These are phyloP conservation scores for Basipetospora sp. DNA, from an alignment of 2,329 filamentous ascomycete genomes.

Conservation along the genomic window DNA sequence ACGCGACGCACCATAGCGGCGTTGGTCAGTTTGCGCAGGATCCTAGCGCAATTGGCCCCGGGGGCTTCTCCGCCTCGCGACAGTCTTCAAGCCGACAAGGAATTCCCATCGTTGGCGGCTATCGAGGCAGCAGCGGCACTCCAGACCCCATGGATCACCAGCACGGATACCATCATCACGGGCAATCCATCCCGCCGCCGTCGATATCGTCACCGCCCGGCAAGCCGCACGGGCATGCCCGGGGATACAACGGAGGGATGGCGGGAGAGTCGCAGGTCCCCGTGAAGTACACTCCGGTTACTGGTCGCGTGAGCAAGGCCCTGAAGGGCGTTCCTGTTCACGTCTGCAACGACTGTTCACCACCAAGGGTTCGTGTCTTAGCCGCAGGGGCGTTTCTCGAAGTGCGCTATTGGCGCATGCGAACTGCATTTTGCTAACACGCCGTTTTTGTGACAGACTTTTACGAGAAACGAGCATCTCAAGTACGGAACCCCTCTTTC, in stretches of 20 bases:
- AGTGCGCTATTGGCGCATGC: not conserved
- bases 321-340: conserved; percentile 47
- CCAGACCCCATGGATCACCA: conserved; percentile 35
- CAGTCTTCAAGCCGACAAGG: not conserved
- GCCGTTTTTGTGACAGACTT: conserved; percentile 33
- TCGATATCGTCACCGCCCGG: conserved; percentile 13
- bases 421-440: conserved; percentile 6
- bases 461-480: conserved; percentile 47
- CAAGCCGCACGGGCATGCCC: not conserved
- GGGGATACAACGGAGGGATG: conserved; percentile 24
- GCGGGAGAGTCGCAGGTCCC: conserved; percentile 19
- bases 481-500: conserved; percentile 27
- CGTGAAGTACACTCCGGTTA: conserved; percentile 41
- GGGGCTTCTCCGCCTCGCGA: conserved; percentile 2
- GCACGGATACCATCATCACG: conserved; percentile 13
- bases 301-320: conserved; percentile 40
- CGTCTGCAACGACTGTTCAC: conserved; percentile 26
- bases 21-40: not conserved
- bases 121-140: conserved; percentile 30
- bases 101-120: conserved; percentile 16
- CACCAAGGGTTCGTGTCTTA: conserved; percentile 4
- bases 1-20: not conserved
- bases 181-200: conserved; percentile 14
- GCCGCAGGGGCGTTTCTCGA: no score
- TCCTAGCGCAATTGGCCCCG: not conserved